phyloP scores from a whole-genome alignment of 2,329 filamentous ascomycete genomes.

The Alternaria arborescens region DNA sequence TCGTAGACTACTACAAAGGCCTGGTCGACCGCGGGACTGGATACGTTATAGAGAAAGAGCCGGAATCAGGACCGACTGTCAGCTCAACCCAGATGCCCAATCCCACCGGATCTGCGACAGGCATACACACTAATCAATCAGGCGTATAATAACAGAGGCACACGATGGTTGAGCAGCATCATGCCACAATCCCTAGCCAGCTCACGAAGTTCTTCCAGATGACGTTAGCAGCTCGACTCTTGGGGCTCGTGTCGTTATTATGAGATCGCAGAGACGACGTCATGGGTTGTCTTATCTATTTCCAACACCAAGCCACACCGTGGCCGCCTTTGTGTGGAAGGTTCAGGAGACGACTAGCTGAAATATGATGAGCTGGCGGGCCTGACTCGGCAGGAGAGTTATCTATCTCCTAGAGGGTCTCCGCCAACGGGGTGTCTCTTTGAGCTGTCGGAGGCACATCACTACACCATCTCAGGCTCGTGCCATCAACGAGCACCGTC shows the following conservation, averaged over 20 bases:
- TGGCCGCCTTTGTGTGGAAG: conserved; percentile 26
- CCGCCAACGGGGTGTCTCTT: conserved; percentile 13
- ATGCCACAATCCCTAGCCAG: neutral
- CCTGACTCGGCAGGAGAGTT: conserved; percentile 16
- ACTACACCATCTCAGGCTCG: conserved; percentile 18
- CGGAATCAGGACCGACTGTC: conserved; percentile 22
- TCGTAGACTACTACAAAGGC: conserved; percentile 92
- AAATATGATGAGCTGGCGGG: conserved; percentile 32
- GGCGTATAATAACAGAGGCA: conserved; percentile 19
- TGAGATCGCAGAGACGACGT: conserved; percentile 1
- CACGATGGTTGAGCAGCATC: conserved; percentile 12
- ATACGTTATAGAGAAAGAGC: conserved; percentile 60
- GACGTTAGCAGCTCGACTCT: neutral
- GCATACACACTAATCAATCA: conserved; percentile 32
- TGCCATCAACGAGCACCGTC: conserved; percentile 18
- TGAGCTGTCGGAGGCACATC: conserved; percentile 17
- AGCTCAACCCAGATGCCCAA: conserved; percentile 19
- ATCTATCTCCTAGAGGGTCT: conserved; percentile 6
- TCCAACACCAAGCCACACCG: conserved; percentile 16
- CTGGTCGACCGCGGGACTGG: conserved; percentile 74
- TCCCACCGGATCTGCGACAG: conserved; percentile 32
- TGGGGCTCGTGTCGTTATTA: conserved; percentile 1
- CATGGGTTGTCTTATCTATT: conserved; percentile 8
- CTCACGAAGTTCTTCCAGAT: neutral
- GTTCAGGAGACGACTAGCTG: conserved; percentile 8